phyloP scores from a whole-genome alignment of 306 rosid species.

The Corylus heterophylla region DNA sequence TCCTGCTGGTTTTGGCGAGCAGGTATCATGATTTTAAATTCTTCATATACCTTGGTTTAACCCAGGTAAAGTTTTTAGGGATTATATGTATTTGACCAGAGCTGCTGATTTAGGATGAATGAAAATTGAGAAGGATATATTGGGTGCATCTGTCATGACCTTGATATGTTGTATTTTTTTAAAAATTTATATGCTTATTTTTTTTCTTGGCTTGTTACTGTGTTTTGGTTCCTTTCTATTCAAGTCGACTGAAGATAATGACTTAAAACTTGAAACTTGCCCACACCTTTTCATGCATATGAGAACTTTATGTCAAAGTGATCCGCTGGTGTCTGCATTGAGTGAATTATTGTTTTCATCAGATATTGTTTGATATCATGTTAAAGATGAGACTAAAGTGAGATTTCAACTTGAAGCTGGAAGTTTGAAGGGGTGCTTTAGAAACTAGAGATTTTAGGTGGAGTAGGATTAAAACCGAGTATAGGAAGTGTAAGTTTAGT shows the following conservation, averaged over 20 bases:
- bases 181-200: not conserved
- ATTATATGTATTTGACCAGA: not conserved
- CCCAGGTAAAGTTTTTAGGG: not conserved
- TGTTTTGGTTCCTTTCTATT: not conserved
- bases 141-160: not conserved
- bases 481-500: not conserved
- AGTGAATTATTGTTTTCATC: too few relatives aligned
- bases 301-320: not conserved
- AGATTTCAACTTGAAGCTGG: not conserved
- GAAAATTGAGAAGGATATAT: not conserved
- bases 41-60: not conserved
- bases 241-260: not conserved
- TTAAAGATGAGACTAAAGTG: not conserved
- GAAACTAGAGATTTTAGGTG: not conserved
- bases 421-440: not conserved
- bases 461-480: not conserved
- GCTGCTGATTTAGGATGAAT: not conserved
- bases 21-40: slow-evolving; percentile 51
- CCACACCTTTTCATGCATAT: not conserved
- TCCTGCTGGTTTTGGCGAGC: slow-evolving; percentile 88
- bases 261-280: too few relatives aligned
- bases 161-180: not conserved
- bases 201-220: not conserved
- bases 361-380: not conserved
- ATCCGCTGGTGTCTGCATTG: not conserved